Evolutionary conservation across 1,284 basidiomycete genomes (phyloP), one percentile per base, ranked within the genome.

Genomic region (Stygiomarasmius scandens): DNA sequence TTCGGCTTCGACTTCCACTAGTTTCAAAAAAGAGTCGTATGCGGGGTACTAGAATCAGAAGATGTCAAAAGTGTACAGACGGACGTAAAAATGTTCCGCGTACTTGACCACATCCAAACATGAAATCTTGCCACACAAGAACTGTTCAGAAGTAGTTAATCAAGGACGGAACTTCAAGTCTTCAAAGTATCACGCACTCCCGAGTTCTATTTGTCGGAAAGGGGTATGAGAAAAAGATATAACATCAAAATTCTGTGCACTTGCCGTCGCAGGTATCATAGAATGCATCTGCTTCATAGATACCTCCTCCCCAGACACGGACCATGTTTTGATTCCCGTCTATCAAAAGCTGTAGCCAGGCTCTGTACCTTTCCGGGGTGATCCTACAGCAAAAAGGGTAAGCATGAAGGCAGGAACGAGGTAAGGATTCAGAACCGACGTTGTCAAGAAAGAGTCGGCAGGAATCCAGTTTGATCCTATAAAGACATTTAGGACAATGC

Each of bases 391-490:
- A 22, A 1, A n/a, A 58, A 14, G 29, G 50, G 50, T 23, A 24
- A 8, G 10, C 16, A 25, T 2, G 16, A 73, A 80, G 41, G 6
- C 38, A n/a, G 16, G 38, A 9, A 16, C 14, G 16, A 41, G 34
- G 27, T 32, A 22, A 41, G 19, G 14, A 20, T n/a, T n/a, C n/a
- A n/a, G n/a, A 24, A 23, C 45, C 48, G 58, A 90, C 85, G 83
- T 88, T 1, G 94, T 94, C 44, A 95, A 73, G 73, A 96, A 93
- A 3, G 86, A 92, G 69, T 96, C 93, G 0, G 89, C 90, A 2
- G 94, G 94, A 64, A 96, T 96, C 94, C 94, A 96, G 70, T 96
- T 96, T 1, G 90, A 92, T 45, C 92, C 89, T 87, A 49, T 2
- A 50, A n/a, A n/a, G n/a, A n/a, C n/a, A n/a, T n/a, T n/a, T n/a